Evolutionary conservation across 306 rosid species (phyloP), one percentile per base, ranked within the genome.

Genomic region (Alnus glutinosa): DNA sequence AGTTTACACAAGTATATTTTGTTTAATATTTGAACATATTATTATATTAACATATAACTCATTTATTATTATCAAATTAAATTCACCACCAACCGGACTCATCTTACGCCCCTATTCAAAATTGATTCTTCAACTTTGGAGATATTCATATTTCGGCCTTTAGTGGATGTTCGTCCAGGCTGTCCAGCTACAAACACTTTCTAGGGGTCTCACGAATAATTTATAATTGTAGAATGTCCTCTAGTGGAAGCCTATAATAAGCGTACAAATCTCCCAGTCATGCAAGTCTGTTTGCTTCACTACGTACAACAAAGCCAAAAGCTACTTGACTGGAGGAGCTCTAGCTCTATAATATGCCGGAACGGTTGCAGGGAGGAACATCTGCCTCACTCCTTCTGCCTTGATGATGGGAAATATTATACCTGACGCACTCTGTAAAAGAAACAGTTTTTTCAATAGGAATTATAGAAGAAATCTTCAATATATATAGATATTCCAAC

Each of bases 341-440:
- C 83, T 77, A 64, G 76, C 79, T 76, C 81, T 77, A 64, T 79
- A 48, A 72, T 81, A 71, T 66, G 87, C 74, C n/a, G 78, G 81
- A 32, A 85, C 62, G 12, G 86, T 85, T 52, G 82, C 76, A 1
- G 89, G 89, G 55, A 87, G 76, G 39, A 84, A 85, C 83, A 74
- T 86, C 63, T 82, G 87, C 61, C 89, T 80, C 46, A 82, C 77
- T 79, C 93, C 93, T 73, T 87, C 91, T 30, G 85, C 83, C 86
- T 74, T 87, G 78, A 86, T 86, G 85, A 89, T 82, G 59, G 89
- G 89, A 68, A 89, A 86, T 78, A 89, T 86, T 82, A 89, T 89
- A 36, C 67, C 81, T 34, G 74, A 74, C 9, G 89, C 90, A 85
- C 90, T 70, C 89, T 86, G 84, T 9, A 71, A 75, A 52, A 69